Conservation (phyloP, 176 grass and related monocot species). For the Saccharum spontaneum region DNA sequence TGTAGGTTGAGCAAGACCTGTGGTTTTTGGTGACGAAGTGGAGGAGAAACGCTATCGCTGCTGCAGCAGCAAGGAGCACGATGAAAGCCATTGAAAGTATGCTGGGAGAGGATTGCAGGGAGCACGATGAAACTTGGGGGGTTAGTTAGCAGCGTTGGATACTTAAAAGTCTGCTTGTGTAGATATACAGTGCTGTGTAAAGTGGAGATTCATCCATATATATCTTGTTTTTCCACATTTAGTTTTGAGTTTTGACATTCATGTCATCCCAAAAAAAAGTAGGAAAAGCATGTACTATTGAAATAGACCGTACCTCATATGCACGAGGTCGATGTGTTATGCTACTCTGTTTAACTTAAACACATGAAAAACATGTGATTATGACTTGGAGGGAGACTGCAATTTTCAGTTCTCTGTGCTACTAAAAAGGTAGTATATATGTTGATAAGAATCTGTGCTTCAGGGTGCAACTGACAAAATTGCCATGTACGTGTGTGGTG, state of each 20-base stretch:
- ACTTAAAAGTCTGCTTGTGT: no score
- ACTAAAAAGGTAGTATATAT: not conserved
- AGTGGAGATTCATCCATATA: no score
- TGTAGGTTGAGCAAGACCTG: not conserved
- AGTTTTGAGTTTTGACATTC: no score
- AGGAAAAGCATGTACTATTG: no score
- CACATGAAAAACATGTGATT: not conserved
- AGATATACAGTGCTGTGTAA: no score
- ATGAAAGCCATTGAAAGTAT: conserved; percentile 13
- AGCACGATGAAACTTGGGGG: no score
- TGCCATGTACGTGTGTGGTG: not conserved
- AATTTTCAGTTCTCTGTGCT: not conserved
- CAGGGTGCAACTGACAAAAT: not conserved
- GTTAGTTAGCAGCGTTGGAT: no score
- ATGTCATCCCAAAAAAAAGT: no score
- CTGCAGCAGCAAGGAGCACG: not conserved
- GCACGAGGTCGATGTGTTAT: no score
- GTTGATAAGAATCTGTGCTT: not conserved
- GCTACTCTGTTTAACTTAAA: not conserved
- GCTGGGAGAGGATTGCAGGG: not conserved
- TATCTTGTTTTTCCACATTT: no score
- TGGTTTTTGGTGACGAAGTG: not conserved
- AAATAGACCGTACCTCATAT: no score
- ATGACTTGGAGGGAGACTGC: not conserved
- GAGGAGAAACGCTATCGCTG: not conserved